Conservation (phyloP, 1,139 yeast genomes). For the Blastobotrys persicus region DNA sequence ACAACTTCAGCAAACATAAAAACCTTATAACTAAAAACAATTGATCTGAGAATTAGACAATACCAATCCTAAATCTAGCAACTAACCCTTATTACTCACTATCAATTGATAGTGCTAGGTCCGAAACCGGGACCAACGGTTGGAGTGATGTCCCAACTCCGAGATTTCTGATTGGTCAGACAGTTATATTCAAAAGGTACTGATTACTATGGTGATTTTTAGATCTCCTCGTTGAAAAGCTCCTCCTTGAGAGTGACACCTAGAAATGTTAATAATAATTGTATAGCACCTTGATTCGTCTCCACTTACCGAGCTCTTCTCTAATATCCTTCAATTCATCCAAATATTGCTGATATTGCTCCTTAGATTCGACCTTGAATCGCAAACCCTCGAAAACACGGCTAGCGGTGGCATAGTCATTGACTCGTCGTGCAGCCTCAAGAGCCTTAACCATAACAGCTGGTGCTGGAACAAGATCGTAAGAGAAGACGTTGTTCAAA, state of each 20-base stretch:
- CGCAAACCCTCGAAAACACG: conserved; percentile 93
- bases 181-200: neutral
- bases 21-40: no score
- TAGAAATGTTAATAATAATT: neutral
- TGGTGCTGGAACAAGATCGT: conserved; percentile 98
- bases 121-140: no score
- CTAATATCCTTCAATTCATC: conserved; percentile 91
- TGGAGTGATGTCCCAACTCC: conserved; percentile 1
- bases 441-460: conserved; percentile 93
- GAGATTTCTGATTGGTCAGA: conserved; percentile 5
- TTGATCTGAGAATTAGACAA: no score
- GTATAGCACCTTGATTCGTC: neutral
- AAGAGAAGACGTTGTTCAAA: conserved; percentile 94
- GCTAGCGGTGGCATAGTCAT: conserved; percentile 97
- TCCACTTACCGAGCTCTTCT: conserved; percentile 68
- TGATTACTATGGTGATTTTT: neutral
- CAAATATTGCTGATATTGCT: conserved; percentile 92
- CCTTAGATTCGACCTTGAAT: conserved; percentile 91
- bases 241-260: conserved; percentile 87
- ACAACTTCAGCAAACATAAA: no score
- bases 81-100: no score
- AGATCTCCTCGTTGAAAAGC: conserved; percentile 49
- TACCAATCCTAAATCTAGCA: no score
- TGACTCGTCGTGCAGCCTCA: conserved; percentile 97
- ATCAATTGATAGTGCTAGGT: no score